Percentiles rank a stretch among this genome's conserved stretches.
Conservation (phyloP, 1,284 basidiomycete genomes). For the Ceratobasidium sp. region DNA sequence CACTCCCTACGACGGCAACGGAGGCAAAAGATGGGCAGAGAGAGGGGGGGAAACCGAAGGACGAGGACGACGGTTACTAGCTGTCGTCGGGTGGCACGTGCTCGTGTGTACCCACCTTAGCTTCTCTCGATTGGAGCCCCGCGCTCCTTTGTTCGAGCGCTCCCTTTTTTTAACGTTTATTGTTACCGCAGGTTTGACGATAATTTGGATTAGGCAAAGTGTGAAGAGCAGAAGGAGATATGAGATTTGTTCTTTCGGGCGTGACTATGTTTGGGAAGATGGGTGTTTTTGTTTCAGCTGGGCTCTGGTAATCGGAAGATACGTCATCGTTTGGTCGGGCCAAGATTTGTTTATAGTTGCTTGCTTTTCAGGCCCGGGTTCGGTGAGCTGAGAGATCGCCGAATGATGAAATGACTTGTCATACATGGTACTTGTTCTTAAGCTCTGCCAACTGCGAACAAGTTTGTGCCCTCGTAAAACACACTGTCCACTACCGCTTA, state of each 20-base stretch:
- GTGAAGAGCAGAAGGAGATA: background rate
- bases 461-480: too few species aligned
- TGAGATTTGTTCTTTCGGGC: too few species aligned
- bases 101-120: background rate
- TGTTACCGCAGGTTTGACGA: background rate
- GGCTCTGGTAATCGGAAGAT: background rate
- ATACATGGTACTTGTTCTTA: background rate
- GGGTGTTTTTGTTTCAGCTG: background rate
- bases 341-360: background rate
- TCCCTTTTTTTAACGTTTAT: conserved; percentile 3
- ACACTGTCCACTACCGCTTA: too few species aligned
- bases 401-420: background rate
- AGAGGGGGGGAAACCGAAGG: background rate
- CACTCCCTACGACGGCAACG: background rate
- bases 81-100: conserved; percentile 1
- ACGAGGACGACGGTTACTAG: background rate
- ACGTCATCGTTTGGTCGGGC: background rate
- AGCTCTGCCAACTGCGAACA: too few species aligned
- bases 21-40: background rate
- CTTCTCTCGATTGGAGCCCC: background rate
- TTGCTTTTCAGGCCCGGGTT: background rate
- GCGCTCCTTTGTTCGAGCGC: conserved; percentile 20
- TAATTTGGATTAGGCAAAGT: background rate
- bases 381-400: background rate
- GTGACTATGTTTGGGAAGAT: background rate